phyloP scores from a whole-genome alignment of 2,329 filamentous ascomycete species.

The Neonectria punicea region DNA sequence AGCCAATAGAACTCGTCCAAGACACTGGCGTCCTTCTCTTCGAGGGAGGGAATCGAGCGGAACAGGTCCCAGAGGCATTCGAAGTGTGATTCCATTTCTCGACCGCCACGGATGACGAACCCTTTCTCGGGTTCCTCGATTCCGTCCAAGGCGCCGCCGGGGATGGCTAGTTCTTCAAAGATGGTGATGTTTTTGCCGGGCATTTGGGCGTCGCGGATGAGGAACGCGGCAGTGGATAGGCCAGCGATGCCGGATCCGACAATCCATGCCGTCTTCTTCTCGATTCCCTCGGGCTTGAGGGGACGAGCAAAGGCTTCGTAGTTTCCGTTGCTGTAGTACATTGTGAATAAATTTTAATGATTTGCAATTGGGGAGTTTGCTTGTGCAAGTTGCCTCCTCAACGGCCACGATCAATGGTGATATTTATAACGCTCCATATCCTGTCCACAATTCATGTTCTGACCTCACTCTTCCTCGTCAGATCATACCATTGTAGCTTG shows the following conservation, averaged over 20 bases:
- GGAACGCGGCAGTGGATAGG: conserved; percentile 28
- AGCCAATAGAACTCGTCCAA: conserved; percentile 47
- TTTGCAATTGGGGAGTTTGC: background rate
- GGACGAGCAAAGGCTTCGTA: conserved; percentile 28
- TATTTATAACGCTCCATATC: background rate
- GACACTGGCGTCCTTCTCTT: conserved; percentile 42
- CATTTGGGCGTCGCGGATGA: conserved; percentile 28
- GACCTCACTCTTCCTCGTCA: background rate
- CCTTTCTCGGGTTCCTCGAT: conserved; percentile 32
- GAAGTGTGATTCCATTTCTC: conserved; percentile 46
- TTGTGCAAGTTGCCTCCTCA: background rate
- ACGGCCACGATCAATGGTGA: background rate
- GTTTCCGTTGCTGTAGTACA: conserved; percentile 30
- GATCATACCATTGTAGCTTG: background rate
- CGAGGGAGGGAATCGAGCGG: conserved; percentile 44
- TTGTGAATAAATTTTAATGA: conserved; percentile 5
- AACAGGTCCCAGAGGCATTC: conserved; percentile 44
- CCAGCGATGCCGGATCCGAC: conserved; percentile 29
- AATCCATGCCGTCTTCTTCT: conserved; percentile 25
- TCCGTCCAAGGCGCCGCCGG: conserved; percentile 26
- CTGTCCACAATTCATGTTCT: background rate
- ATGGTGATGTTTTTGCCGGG: conserved; percentile 30
- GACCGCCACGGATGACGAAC: conserved; percentile 47
- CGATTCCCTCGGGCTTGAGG: conserved; percentile 30
- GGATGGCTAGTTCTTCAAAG: conserved; percentile 25